phyloP scores from a whole-genome alignment of 768 basidiomycete genomes.

The Podaxis mareebaensis region DNA sequence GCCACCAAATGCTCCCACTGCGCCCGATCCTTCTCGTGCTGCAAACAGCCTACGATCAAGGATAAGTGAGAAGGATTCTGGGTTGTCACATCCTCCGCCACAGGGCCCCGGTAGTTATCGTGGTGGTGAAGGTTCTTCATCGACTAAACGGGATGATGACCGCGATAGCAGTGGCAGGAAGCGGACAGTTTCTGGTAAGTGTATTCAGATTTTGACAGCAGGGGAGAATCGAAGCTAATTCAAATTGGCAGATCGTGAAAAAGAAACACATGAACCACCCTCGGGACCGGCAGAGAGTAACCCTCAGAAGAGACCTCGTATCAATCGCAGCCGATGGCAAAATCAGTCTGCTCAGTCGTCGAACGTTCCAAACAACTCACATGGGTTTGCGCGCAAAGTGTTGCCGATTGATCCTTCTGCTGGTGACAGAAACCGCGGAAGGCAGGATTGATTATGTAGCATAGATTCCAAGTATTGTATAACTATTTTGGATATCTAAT shows the following conservation, averaged over 20 bases:
- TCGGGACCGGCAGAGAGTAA: constrained; percentile 33
- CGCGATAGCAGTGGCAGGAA: constrained; percentile 60
- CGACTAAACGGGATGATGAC: constrained; percentile 55
- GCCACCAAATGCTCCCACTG: constrained; percentile 19
- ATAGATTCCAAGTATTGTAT: constrained; percentile 18
- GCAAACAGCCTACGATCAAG: constrained; percentile 35
- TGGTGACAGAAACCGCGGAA: constrained; percentile 55
- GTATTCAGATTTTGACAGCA: background rate
- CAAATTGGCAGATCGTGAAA: constrained; percentile 57
- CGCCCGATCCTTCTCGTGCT: constrained; percentile 24
- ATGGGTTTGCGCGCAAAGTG: constrained; percentile 56
- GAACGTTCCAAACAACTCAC: constrained; percentile 23
- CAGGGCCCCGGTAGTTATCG: constrained; percentile 35
- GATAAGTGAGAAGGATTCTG: constrained; percentile 55
- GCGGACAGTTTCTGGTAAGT: constrained; percentile 66
- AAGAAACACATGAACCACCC: constrained; percentile 44
- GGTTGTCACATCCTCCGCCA: constrained; percentile 39
- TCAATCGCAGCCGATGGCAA: constrained; percentile 54
- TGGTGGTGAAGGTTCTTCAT: constrained; percentile 37
- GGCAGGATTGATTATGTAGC: constrained; percentile 50
- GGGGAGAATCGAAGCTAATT: background rate
- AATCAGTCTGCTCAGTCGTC: constrained; percentile 17
- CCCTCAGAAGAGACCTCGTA: constrained; percentile 56
- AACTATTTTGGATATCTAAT: constrained; percentile 17
- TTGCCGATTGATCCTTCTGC: constrained; percentile 65